Base-by-base conservation (phyloP, 306 rosid genomes). In the Hippophae rhamnoides region DNA sequence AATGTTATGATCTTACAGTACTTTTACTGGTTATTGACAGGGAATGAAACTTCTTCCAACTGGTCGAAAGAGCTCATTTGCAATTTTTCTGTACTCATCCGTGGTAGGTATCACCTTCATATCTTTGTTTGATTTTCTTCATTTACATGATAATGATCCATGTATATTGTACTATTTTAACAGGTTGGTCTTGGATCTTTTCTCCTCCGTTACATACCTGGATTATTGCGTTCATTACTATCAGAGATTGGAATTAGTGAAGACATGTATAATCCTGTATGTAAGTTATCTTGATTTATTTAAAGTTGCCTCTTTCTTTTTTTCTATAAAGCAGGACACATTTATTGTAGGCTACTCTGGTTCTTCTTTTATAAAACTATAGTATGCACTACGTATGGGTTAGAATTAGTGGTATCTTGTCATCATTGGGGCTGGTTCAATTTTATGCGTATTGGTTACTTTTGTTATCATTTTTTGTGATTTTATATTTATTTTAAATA, bases 11-110 rank as follows among this genome's bases (percentile, higher is more conserved):
- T 23, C 52, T 67, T 57, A 46, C 61, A 44, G 58, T 44, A 14
- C 52, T 55, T 67, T 56, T 74, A 66, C 69, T 86, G 67, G 49
- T 60, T 43, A 41, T 69, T 84, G 71, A 62, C 82, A 90, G 96
- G 96, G 95, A 64, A 83, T 85, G 96, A 88, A 88, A 81, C 92
- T 92, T 68, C 87, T 92, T 56, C 98, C 99, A 49, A 87, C 95
- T 57, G 96, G 96, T 56, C 89, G 95, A 60, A 92, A 64, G 86
- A 85, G 50, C 71, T 89, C 94, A 26, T 83, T 87, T 44, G 93
- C 83, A 63, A 65, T 92, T 61, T 80, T 92, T 76, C 52, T 92
- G 25, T 84, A 84, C 62, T 81, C 98, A 59, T 79, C 89, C 76
- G 69, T 76, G 58, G 95, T 90, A 72, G 72, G 89, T 81, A 55